A percentile compares a stretch with the other conserved stretches of the same genome.
Conservation (phyloP, 331 rosid species). For the Dryas integrifolia region DNA sequence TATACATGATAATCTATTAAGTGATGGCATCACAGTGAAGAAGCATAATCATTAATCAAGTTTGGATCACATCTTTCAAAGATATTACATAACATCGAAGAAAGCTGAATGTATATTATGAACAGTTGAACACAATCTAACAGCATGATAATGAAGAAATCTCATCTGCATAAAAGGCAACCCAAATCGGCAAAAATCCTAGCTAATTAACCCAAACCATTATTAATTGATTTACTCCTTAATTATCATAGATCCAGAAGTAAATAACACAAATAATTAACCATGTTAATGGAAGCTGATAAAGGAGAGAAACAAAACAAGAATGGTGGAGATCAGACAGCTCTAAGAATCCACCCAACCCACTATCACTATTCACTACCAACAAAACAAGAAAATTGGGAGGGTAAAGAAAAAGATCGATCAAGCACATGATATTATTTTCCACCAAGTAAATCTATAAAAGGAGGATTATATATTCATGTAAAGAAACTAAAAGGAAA, state of each 20-base stretch:
- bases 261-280: not conserved
- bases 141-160: not conserved
- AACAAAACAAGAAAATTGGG: not conserved
- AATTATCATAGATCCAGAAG: not conserved
- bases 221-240: not conserved
- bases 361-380: not conserved
- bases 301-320: not conserved
- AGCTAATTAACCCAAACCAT: not conserved
- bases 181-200: not conserved
- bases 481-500: not conserved
- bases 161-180: conserved; percentile 1
- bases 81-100: not conserved
- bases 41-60: not conserved
- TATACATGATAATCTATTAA: not conserved
- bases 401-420: not conserved
- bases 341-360: not conserved
- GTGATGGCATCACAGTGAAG: not conserved
- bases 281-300: not conserved
- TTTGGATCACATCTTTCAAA: conserved; percentile 7
- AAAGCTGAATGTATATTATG: not conserved
- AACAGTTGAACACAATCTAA: not conserved
- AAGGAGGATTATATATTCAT: not conserved
- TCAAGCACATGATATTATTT: not conserved
- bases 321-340: not conserved
- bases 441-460: not conserved